Evolutionary conservation across 371 early-diverging fungal species (phyloP), one percentile per base, ranked within the genome.

Genomic region (Apophysomyces sp.): DNA sequence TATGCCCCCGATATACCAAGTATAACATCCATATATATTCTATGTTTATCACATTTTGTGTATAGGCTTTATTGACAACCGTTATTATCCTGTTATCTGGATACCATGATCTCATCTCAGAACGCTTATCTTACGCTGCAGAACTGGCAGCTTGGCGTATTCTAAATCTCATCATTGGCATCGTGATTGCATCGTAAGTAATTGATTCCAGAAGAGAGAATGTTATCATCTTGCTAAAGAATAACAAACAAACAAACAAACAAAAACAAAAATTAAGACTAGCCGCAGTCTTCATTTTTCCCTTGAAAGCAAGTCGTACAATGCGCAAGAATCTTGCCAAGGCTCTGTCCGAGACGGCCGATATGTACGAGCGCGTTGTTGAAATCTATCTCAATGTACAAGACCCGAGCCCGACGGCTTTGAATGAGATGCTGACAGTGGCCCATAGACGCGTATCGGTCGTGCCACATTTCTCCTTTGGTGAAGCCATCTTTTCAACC

Each of bases 311-410:
- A 16, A 68, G 65, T 13, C 53, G 63, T 36, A 57, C 71, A 1
- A 68, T 77, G 72, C 52, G 77, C 27, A 63, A 67, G 11, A 76
- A 76, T 60, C 59, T 76, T 5, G 71, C 74, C n/a, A 67, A 65
- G 31, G 64, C 72, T 9, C 57, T 77, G 27, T 62, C 66, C 30
- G 68, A 73, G 52, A 66, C 77, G 11, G 77, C 77, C 2, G 62
- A 69, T 27, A 39, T 77, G 16, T 77, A 68, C 27, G 67, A 74
- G 34, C 57, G 62, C 7, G 65, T 69, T 21, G 65, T 74, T 1
- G 63, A 59, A 7, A 65, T 65, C 44, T 77, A 74, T 44, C 57
- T 77, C 1, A 58, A 76, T 29, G 52, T 72, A 26, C 52, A 55
- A 12, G 59, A 59, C 28, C 6, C 5, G 15, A 30, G 26, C 26